phyloP scores from a whole-genome alignment of 495 filamentous ascomycete genomes.

The Xylaria acuta region DNA sequence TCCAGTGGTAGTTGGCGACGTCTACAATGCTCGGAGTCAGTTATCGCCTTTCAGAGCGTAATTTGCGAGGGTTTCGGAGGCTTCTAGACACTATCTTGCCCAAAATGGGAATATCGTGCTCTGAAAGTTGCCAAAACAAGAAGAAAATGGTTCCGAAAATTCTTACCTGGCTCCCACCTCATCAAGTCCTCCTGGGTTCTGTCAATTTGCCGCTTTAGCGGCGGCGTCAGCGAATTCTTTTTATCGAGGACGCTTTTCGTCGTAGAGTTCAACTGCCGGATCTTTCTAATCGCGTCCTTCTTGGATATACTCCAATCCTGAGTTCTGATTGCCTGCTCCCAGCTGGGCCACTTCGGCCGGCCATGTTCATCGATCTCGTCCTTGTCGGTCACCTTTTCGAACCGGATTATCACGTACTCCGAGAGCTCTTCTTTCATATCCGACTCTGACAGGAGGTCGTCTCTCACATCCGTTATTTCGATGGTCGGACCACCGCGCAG shows the following conservation, averaged over 20 bases:
- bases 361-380: constrained; percentile 37
- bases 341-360: constrained; percentile 31
- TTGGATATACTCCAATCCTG: constrained; percentile 37
- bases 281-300: constrained; percentile 30
- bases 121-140: no score
- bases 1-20: constrained; percentile 33
- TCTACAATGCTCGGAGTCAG: no score
- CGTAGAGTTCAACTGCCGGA: constrained; percentile 40
- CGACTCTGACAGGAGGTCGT: constrained; percentile 28
- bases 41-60: no score
- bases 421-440: constrained; percentile 42
- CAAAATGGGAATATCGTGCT: no score
- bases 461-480: constrained; percentile 35
- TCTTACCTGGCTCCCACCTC: constrained; percentile 22
- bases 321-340: constrained; percentile 37
- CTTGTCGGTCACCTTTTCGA: constrained; percentile 36
- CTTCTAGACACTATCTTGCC: no score
- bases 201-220: constrained; percentile 45
- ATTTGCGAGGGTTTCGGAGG: no score
- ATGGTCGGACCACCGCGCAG: constrained; percentile 21
- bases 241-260: constrained; percentile 36
- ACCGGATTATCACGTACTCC: constrained; percentile 40
- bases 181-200: constrained; percentile 33
- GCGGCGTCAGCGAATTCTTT: constrained; percentile 34
- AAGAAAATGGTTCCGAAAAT: no score